These are phyloP conservation scores for Cercophora sp. DNA, from an alignment of 495 filamentous ascomycete genomes.

Conservation along the genomic window DNA sequence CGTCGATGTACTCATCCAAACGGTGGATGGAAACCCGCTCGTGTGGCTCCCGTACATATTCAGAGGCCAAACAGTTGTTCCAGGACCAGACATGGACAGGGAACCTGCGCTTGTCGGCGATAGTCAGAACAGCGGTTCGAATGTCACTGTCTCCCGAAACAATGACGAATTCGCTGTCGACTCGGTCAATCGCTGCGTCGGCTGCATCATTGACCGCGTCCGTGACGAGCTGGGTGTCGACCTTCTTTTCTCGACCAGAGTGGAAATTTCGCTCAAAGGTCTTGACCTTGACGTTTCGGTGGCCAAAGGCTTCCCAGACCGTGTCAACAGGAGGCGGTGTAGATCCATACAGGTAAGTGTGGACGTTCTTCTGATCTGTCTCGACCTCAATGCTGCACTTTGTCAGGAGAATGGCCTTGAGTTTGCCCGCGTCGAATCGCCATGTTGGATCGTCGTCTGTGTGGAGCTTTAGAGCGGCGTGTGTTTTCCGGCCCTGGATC, in stretches of 20 bases:
- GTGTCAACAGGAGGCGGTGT: slow-evolving; percentile 10
- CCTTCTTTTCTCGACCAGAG: slow-evolving; percentile 7
- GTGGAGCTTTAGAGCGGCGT: slow-evolving; percentile 3
- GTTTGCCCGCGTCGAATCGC: slow-evolving; percentile 10
- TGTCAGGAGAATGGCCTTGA: not conserved
- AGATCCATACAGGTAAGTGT: slow-evolving; percentile 10
- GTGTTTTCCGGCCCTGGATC: slow-evolving; percentile 9
- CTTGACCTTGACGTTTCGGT: slow-evolving; percentile 4
- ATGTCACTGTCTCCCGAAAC: slow-evolving; percentile 13
- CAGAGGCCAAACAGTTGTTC: slow-evolving; percentile 5
- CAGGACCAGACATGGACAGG: slow-evolving; percentile 14
- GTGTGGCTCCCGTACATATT: not conserved
- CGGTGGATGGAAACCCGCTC: slow-evolving; percentile 2
- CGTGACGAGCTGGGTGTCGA: slow-evolving; percentile 11
- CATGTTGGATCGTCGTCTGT: slow-evolving; percentile 7
- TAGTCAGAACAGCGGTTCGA: not conserved
- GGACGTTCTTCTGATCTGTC: not conserved
- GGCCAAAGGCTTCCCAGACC: slow-evolving; percentile 7
- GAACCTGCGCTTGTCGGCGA: not conserved
- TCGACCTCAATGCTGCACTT: not conserved
- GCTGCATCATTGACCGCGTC: slow-evolving; percentile 1
- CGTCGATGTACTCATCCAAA: slow-evolving; percentile 5
- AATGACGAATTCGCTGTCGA: slow-evolving; percentile 8
- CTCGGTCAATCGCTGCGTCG: not conserved
- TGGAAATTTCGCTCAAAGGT: slow-evolving; percentile 7